Base-by-base conservation (phyloP, 2,329 filamentous ascomycete species). In the Ceratocystiopsis sp. region DNA sequence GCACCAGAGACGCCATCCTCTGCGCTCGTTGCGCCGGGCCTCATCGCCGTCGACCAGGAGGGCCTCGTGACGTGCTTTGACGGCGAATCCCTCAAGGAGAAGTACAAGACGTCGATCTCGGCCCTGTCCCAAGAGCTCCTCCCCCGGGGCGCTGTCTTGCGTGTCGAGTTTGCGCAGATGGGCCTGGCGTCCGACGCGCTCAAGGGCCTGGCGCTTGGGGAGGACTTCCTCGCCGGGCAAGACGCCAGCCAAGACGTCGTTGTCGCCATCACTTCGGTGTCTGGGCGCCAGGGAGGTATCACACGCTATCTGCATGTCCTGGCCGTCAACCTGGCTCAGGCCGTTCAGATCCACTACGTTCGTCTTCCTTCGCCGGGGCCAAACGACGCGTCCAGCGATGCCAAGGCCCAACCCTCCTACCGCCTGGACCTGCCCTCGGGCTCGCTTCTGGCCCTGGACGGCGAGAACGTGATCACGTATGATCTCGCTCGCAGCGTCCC, bases 381-480 rank as follows among this genome's bases (percentile, higher is more conserved):
- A 12, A 16, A 21, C 38, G 40, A 35, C 13, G n/a, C 25, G 15
- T 44, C 33, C 5, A 38, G 21, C 40, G 33, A 25, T 2, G 17
- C 18, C 25, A 10, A 11, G 11, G 21, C 15, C 13, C 39, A 49
- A 16, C 49, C 55, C 4, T 53, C 50, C 10, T 79, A 73, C 51
- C 67, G 70, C 29, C 59, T 84, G 2, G 75, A 86, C 49, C 61
- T 75, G 19, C 69, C 71, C 17, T 72, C 74, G 3, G 81, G 80
- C 13, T 67, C 69, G 35, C 60, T 87, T 4, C 67, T 82, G 46
- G 69, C 78, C 52, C 63, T 84, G 2, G 55, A 62, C 14, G 61
- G 65, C 18, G 69, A 67, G 12, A 59, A 55, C 1, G 61, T 87
- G 16, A 66, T 63, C 21, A 71, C 75, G 3, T 83, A 78, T 55